Evolutionary conservation across 2,329 filamentous ascomycete species (phyloP).

Genomic region (Tolypocladium endophyticum): DNA sequence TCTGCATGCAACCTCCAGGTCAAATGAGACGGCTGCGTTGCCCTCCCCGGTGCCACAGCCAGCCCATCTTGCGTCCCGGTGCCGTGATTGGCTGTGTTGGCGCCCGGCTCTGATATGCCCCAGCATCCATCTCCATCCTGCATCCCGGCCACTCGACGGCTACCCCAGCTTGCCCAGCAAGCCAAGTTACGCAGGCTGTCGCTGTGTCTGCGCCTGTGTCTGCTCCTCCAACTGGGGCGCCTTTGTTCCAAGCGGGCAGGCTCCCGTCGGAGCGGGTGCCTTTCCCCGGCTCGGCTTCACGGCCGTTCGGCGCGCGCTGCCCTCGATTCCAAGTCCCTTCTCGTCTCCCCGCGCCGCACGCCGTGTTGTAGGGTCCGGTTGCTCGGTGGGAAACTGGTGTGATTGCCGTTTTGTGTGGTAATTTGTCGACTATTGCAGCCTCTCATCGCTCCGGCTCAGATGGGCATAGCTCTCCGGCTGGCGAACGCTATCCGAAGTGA

Average conservation of each 20-base stretch:
- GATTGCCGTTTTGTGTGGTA: background rate
- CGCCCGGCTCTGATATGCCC: conserved; percentile 16
- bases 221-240: background rate
- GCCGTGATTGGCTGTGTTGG: conserved; percentile 23
- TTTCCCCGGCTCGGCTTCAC: background rate
- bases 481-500: background rate
- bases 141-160: background rate
- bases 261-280: background rate
- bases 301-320: background rate
- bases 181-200: background rate
- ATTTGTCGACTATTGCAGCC: background rate
- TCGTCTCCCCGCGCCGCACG: background rate
- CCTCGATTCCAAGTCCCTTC: background rate
- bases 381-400: background rate
- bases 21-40: background rate
- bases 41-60: background rate
- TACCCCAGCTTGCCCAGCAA: background rate
- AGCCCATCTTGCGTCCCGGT: conserved; percentile 1
- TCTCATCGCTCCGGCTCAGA: background rate
- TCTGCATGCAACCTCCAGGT: background rate
- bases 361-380: background rate
- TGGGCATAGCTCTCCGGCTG: background rate
- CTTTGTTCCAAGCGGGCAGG: background rate
- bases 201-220: background rate
- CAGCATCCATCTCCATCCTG: conserved; percentile 1